A percentile compares a stretch with the other conserved stretches of the same genome.
Evolutionary conservation across 345 rosid species (phyloP).

Genomic region (Leavenworthia alabamica): DNA sequence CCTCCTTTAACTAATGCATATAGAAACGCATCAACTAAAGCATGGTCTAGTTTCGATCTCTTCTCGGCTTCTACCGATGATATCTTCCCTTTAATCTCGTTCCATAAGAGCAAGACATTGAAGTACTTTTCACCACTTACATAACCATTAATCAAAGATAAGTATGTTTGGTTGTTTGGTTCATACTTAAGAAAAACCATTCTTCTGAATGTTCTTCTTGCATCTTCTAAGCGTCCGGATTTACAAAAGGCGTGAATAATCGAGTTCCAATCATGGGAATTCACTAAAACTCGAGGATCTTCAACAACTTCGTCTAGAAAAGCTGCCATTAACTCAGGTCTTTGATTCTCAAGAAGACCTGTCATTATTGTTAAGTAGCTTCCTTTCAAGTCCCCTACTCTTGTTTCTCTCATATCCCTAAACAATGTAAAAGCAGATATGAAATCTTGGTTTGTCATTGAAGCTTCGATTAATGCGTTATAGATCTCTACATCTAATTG

Average conservation of each 20-base stretch:
- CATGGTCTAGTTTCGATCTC: constrained; percentile 52
- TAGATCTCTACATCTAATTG: constrained; percentile 56
- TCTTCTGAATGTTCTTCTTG: constrained; percentile 81
- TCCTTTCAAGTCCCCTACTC: constrained; percentile 53
- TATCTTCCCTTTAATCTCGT: constrained; percentile 71
- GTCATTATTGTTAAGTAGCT: constrained; percentile 88
- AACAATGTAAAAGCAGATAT: constrained; percentile 82
- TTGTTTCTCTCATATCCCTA: constrained; percentile 81
- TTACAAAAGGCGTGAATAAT: constrained; percentile 93
- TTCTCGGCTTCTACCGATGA: constrained; percentile 42
- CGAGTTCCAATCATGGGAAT: constrained; percentile 95
- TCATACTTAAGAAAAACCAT: constrained; percentile 73
- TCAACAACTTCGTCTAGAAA: constrained; percentile 86
- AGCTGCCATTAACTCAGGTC: constrained; percentile 87
- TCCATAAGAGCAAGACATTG: constrained; percentile 67
- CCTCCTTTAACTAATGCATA: constrained; percentile 92
- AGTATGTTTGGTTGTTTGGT: constrained; percentile 81
- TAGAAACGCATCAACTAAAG: constrained; percentile 79
- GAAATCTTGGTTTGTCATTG: constrained; percentile 89
- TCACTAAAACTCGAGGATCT: constrained; percentile 82
- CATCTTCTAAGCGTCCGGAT: constrained; percentile 79
- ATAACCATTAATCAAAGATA: constrained; percentile 75
- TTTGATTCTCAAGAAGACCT: constrained; percentile 68
- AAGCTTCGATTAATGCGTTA: constrained; percentile 67
- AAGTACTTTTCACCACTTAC: constrained; percentile 77